Evolutionary conservation across 805 yeast genomes (phyloP).

Genomic region (Ogataea neopini): DNA sequence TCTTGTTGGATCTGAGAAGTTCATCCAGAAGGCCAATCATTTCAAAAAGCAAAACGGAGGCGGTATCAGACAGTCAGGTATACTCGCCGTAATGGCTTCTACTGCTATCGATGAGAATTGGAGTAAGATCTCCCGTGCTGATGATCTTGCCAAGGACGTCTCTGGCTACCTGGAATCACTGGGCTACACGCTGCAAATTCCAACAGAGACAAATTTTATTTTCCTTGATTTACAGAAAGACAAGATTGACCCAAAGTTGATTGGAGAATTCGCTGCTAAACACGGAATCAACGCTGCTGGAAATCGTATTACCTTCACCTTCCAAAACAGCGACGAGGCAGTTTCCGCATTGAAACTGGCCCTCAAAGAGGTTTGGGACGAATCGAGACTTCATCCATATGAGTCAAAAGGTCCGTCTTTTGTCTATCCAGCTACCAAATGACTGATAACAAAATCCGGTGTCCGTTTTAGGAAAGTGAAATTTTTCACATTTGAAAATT

Average conservation of each 20-base stretch:
- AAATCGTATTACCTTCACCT: constrained; percentile 79
- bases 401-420: constrained; percentile 1
- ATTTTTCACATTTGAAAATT: not conserved
- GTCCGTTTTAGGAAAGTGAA: constrained; percentile 3
- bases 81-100: constrained; percentile 79
- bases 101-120: constrained; percentile 75
- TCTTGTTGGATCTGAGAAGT: constrained; percentile 63
- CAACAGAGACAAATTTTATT: constrained; percentile 83
- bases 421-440: constrained; percentile 5
- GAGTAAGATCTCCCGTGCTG: constrained; percentile 51
- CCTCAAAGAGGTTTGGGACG: constrained; percentile 55
- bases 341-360: constrained; percentile 59
- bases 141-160: constrained; percentile 52
- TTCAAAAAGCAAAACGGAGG: constrained; percentile 93
- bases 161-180: constrained; percentile 50
- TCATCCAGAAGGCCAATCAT: constrained; percentile 73
- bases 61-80: constrained; percentile 87
- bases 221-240: constrained; percentile 61
- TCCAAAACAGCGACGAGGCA: constrained; percentile 57
- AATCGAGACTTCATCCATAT: constrained; percentile 55
- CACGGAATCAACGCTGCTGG: constrained; percentile 67
- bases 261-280: constrained; percentile 44
- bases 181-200: constrained; percentile 64
- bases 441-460: not conserved
- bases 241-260: constrained; percentile 52